Percentiles rank a stretch among this genome's conserved stretches.
Evolutionary conservation across 225 moss, liverwort and hornwort genomes (phyloP).

Genomic region (Physcomitrellopsis africana): DNA sequence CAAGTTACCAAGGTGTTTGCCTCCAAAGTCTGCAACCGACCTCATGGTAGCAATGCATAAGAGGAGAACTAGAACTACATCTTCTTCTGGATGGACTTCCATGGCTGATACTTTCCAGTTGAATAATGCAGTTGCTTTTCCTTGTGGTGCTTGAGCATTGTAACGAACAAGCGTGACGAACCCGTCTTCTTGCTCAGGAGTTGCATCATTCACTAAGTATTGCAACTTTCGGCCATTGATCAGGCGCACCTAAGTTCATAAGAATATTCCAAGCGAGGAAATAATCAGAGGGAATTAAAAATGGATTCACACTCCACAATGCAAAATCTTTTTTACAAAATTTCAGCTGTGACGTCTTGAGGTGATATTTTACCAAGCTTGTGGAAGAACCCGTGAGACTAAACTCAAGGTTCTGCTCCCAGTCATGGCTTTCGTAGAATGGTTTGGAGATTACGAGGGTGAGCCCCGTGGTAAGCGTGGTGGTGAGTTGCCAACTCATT

Average conservation of each 20-base stretch:
- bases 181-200: slow-evolving; percentile 52
- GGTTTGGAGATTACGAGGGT: slow-evolving; percentile 58
- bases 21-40: slow-evolving; percentile 68
- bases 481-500: slow-evolving; percentile 60
- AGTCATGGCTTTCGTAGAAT: slow-evolving; percentile 49
- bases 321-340: not conserved
- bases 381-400: slow-evolving; percentile 42
- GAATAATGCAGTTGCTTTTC: slow-evolving; percentile 69
- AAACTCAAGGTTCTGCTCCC: slow-evolving; percentile 66
- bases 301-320: not conserved
- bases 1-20: slow-evolving; percentile 49
- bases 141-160: slow-evolving; percentile 59
- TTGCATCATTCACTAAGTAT: slow-evolving; percentile 52
- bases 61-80: slow-evolving; percentile 61
- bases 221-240: slow-evolving; percentile 63
- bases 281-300: not conserved
- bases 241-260: slow-evolving; percentile 43
- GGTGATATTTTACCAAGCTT: slow-evolving; percentile 45
- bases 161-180: slow-evolving; percentile 70
- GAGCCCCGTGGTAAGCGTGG: slow-evolving; percentile 53
- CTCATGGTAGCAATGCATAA: slow-evolving; percentile 60
- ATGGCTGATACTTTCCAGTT: slow-evolving; percentile 68
- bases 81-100: slow-evolving; percentile 68
- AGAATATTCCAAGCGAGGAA: not conserved
- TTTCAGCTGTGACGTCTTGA: not conserved